A percentile compares a stretch with the other conserved stretches of the same genome.
These are phyloP conservation scores for Neltuma alba DNA, from an alignment of 306 rosid species.

Conservation along the genomic window DNA sequence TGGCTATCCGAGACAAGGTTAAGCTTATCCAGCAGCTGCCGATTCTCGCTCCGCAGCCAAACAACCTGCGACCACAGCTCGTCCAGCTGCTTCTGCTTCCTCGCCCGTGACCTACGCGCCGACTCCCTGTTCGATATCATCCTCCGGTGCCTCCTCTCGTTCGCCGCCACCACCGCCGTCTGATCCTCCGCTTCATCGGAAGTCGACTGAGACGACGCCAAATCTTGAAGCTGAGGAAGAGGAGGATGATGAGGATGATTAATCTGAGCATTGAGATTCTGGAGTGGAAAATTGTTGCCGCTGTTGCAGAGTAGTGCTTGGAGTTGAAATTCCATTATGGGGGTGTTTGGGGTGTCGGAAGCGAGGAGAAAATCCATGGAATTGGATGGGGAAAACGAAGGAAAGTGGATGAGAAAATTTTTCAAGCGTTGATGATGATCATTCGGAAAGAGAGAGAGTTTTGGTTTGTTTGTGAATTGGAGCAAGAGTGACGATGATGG, in stretches of 20 bases:
- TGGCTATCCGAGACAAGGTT: constrained; percentile 69
- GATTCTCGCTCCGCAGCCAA: constrained; percentile 89
- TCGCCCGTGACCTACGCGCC: constrained; percentile 86
- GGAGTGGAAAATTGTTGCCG: constrained; percentile 32
- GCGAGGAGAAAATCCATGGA: constrained; percentile 52
- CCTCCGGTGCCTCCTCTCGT: constrained; percentile 84
- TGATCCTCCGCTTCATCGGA: constrained; percentile 87
- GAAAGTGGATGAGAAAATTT: background rate
- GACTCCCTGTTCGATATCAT: constrained; percentile 98
- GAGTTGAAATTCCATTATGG: constrained; percentile 45
- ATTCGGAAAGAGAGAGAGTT: background rate
- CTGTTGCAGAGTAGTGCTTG: constrained; percentile 38
- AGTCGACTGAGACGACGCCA: constrained; percentile 60
- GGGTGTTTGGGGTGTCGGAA: constrained; percentile 44
- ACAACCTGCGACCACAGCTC: constrained; percentile 95
- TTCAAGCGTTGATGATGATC: background rate
- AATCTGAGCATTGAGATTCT: constrained; percentile 34
- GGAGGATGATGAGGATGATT: constrained; percentile 39
- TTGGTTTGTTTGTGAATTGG: background rate
- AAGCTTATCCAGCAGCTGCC: constrained; percentile 68
- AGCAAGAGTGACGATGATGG: background rate
- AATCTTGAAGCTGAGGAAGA: constrained; percentile 47
- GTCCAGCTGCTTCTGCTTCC: constrained; percentile 91
- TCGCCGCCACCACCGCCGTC: constrained; percentile 30
- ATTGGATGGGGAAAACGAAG: background rate